Evolutionary conservation across 2,329 filamentous ascomycete genomes (phyloP).

Genomic region (Thielaviopsis punctulata): DNA sequence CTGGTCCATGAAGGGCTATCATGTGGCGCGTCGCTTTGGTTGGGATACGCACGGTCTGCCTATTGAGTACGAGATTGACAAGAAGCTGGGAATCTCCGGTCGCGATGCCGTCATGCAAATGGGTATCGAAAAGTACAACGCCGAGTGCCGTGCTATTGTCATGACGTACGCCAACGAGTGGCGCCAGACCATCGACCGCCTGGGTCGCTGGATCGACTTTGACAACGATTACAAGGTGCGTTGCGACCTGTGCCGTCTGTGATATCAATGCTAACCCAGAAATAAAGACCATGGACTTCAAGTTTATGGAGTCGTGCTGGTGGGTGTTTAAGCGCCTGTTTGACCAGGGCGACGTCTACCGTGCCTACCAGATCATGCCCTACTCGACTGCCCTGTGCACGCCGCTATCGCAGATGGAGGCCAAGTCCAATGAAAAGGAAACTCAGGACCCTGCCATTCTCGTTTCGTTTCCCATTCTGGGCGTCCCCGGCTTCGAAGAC

Average conservation of each 20-base stretch:
- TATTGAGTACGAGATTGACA: constrained; percentile 85
- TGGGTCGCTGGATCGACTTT: constrained; percentile 65
- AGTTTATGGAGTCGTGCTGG: constrained; percentile 64
- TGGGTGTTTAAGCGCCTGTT: constrained; percentile 64
- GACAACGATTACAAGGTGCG: constrained; percentile 59
- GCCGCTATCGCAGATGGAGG: constrained; percentile 59
- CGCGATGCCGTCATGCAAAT: constrained; percentile 65
- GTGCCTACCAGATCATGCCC: constrained; percentile 58
- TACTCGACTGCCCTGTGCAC: constrained; percentile 60
- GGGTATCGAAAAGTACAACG: constrained; percentile 70
- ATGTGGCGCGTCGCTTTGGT: constrained; percentile 71
- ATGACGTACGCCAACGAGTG: constrained; percentile 71
- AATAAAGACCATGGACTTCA: constrained; percentile 49
- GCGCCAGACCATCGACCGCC: constrained; percentile 55
- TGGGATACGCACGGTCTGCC: constrained; percentile 80
- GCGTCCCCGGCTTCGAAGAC: constrained; percentile 43
- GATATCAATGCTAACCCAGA: constrained; percentile 2
- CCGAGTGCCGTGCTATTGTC: constrained; percentile 69
- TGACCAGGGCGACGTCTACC: constrained; percentile 54
- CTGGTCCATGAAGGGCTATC: constrained; percentile 81
- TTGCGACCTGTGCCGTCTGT: too few species aligned
- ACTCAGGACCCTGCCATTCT: constrained; percentile 58
- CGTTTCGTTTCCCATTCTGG: constrained; percentile 50
- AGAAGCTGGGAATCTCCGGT: constrained; percentile 67
- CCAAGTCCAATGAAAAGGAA: constrained; percentile 60